These are phyloP conservation scores for Aspergillus oerlinghausenensis DNA, from an alignment of 2,329 filamentous ascomycete species.

Conservation along the genomic window DNA sequence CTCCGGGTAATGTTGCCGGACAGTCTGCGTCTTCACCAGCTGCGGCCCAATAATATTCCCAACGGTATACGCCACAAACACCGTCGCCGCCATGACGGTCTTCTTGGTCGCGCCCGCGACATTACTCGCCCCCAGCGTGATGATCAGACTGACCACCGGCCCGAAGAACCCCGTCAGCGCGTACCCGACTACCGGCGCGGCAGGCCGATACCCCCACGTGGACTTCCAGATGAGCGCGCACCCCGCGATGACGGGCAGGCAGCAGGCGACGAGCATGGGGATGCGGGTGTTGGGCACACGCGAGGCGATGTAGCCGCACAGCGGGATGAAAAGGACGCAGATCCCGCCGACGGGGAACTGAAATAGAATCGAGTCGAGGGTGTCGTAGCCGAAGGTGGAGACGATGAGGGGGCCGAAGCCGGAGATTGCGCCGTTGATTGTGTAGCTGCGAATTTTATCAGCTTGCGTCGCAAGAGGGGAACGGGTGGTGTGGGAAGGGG, in stretches of 20 bases:
- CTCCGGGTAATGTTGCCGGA: constrained; percentile 63
- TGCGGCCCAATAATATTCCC: constrained; percentile 74
- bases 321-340: constrained; percentile 62
- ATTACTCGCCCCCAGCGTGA: constrained; percentile 59
- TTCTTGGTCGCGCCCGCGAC: constrained; percentile 75
- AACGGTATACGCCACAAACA: constrained; percentile 72
- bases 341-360: constrained; percentile 70
- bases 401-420: constrained; percentile 70
- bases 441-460: constrained; percentile 49
- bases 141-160: constrained; percentile 61
- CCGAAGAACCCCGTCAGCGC: constrained; percentile 70
- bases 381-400: constrained; percentile 63
- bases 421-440: constrained; percentile 65
- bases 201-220: constrained; percentile 59
- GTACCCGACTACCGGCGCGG: constrained; percentile 65
- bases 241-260: constrained; percentile 69
- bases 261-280: constrained; percentile 60
- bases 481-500: too few relatives aligned
- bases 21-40: constrained; percentile 63
- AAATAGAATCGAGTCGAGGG: constrained; percentile 63
- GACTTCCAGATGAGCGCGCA: constrained; percentile 71
- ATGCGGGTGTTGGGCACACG: constrained; percentile 60
- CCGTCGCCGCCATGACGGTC: constrained; percentile 67
- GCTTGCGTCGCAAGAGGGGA: neutral
- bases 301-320: constrained; percentile 61